These are phyloP conservation scores for Cladosporium colombiae DNA, from an alignment of 2,329 filamentous ascomycete genomes.

Conservation along the genomic window DNA sequence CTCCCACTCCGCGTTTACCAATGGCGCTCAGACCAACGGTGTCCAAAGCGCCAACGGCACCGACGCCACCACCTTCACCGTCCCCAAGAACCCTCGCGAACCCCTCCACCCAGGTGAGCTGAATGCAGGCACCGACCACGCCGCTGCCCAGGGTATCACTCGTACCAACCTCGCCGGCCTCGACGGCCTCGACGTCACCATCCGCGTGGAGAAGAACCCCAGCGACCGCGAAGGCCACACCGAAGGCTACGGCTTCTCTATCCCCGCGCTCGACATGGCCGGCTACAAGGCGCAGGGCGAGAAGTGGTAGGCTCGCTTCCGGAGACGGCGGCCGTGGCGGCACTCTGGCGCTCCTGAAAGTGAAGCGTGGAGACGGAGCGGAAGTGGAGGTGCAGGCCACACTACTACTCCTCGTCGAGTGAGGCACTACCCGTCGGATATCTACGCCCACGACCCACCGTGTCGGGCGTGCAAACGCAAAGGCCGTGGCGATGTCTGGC, in stretches of 20 bases:
- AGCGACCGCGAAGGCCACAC: constrained; percentile 47
- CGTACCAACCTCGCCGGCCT: constrained; percentile 46
- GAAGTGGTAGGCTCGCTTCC: constrained; percentile 22
- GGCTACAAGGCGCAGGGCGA: constrained; percentile 23
- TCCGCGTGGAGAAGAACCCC: constrained; percentile 51
- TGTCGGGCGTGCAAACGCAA: background rate
- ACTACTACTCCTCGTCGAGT: background rate
- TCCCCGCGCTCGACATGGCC: constrained; percentile 45
- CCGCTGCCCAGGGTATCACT: constrained; percentile 53
- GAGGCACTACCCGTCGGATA: background rate
- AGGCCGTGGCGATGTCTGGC: background rate
- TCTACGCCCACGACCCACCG: background rate
- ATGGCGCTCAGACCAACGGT: constrained; percentile 24
- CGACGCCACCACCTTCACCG: constrained; percentile 40
- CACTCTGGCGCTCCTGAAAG: background rate
- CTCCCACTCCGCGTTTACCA: constrained; percentile 30
- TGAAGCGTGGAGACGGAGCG: background rate
- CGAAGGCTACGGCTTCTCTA: constrained; percentile 52
- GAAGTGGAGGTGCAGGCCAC: background rate
- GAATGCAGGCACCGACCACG: constrained; percentile 76
- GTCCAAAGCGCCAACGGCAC: constrained; percentile 31
- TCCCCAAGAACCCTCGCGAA: constrained; percentile 61
- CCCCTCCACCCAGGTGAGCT: constrained; percentile 75
- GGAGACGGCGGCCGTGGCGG: no score
- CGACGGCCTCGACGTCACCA: constrained; percentile 49